These are phyloP conservation scores for Pleurotus tuber-regium DNA, from an alignment of 768 basidiomycete genomes.

Conservation along the genomic window DNA sequence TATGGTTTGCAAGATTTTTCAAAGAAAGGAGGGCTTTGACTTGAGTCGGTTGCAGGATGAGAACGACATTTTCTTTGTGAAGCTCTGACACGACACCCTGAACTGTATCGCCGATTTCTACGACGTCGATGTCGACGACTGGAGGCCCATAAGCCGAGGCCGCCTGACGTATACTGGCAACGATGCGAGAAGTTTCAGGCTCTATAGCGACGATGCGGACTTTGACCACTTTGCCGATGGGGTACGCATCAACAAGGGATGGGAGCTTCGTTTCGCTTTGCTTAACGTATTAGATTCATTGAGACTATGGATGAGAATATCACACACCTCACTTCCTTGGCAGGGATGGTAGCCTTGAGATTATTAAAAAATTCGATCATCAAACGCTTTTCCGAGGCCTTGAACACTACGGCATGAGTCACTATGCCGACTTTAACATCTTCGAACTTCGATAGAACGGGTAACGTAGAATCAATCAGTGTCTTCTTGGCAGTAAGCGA, in stretches of 20 bases:
- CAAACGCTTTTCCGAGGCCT: conserved; percentile 74
- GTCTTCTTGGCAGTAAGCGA: conserved; percentile 90
- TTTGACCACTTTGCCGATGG: conserved; percentile 79
- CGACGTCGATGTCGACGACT: conserved; percentile 60
- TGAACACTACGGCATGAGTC: conserved; percentile 81
- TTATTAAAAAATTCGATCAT: conserved; percentile 92
- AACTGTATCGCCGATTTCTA: conserved; percentile 76
- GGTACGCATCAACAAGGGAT: conserved; percentile 62
- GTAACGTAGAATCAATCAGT: conserved; percentile 76
- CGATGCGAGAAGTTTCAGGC: conserved; percentile 56
- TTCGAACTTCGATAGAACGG: conserved; percentile 61
- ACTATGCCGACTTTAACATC: conserved; percentile 70
- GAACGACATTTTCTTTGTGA: conserved; percentile 80
- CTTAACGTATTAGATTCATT: conserved; percentile 11
- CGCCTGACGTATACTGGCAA: conserved; percentile 87
- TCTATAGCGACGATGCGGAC: conserved; percentile 75
- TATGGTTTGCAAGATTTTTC: conserved; percentile 82
- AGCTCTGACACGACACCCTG: conserved; percentile 74
- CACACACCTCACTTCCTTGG: conserved; percentile 76
- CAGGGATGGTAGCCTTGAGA: conserved; percentile 76
- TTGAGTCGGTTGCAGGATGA: conserved; percentile 67
- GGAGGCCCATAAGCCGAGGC: conserved; percentile 45
- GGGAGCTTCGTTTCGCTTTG: conserved; percentile 62
- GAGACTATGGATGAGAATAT: not conserved
- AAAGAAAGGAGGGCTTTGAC: conserved; percentile 83